These are phyloP conservation scores for Fusarium vanettenii DNA, from an alignment of 2,329 filamentous ascomycete species.

Conservation along the genomic window DNA sequence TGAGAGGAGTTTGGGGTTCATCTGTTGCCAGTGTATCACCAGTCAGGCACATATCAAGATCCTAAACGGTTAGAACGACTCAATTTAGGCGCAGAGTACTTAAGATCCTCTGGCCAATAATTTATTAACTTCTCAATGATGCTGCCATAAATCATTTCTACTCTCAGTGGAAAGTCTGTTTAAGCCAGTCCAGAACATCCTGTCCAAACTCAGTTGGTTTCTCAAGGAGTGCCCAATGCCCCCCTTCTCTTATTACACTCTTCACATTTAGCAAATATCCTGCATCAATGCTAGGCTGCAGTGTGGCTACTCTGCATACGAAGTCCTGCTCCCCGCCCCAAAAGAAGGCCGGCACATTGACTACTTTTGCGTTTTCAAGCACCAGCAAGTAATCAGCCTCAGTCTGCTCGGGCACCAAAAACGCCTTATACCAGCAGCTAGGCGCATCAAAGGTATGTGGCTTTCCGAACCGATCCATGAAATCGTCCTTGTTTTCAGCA, in stretches of 20 bases:
- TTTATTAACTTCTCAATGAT: neutral
- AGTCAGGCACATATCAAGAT: no score
- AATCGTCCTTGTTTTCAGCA: conserved; percentile 38
- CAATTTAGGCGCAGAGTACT: no score
- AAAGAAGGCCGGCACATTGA: conserved; percentile 43
- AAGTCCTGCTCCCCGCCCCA: conserved; percentile 43
- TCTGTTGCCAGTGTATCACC: no score
- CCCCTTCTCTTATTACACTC: conserved; percentile 37
- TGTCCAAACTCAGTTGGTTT: conserved; percentile 41
- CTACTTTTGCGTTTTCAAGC: conserved; percentile 22
- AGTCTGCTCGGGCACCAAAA: conserved; percentile 30
- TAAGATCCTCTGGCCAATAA: neutral
- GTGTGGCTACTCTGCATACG: conserved; percentile 38
- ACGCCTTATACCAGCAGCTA: conserved; percentile 44
- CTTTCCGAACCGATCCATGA: conserved; percentile 39
- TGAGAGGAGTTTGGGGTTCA: neutral
- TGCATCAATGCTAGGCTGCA: conserved; percentile 28
- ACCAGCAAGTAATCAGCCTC: conserved; percentile 31
- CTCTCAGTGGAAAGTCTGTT: conserved; percentile 1
- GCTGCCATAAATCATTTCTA: neutral
- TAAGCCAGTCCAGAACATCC: conserved; percentile 36
- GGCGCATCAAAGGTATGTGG: conserved; percentile 44
- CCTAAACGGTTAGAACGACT: no score
- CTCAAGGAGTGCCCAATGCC: conserved; percentile 48
- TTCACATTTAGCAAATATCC: conserved; percentile 44